phyloP scores from a whole-genome alignment of 1,284 basidiomycete species.

The Ceratobasidium sp. region DNA sequence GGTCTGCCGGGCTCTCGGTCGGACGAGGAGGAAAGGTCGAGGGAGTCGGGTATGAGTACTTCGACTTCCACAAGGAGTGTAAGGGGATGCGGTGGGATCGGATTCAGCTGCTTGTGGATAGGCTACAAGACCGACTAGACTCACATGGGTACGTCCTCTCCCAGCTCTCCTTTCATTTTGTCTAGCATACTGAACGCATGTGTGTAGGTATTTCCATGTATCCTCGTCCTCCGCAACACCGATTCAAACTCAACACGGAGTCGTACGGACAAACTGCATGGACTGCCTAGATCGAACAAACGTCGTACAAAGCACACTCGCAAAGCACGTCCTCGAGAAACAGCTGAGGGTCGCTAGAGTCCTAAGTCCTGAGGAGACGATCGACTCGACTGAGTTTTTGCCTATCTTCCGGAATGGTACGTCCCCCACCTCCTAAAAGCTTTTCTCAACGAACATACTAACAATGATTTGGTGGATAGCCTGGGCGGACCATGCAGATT shows the following conservation, averaged over 20 bases:
- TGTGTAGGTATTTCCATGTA: slow-evolving; percentile 77
- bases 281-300: slow-evolving; percentile 89
- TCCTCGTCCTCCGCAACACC: slow-evolving; percentile 61
- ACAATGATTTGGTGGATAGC: slow-evolving; percentile 63
- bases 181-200: slow-evolving; percentile 47
- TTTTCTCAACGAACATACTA: slow-evolving; percentile 1
- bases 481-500: slow-evolving; percentile 98
- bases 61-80: slow-evolving; percentile 98
- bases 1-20: slow-evolving; percentile 51
- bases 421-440: slow-evolving; percentile 41
- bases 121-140: slow-evolving; percentile 77
- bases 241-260: slow-evolving; percentile 69
- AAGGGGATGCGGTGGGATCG: slow-evolving; percentile 95
- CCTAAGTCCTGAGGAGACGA: slow-evolving; percentile 69
- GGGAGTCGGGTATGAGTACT: slow-evolving; percentile 90
- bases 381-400: slow-evolving; percentile 83
- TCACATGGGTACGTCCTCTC: slow-evolving; percentile 69
- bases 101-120: slow-evolving; percentile 84
- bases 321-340: slow-evolving; percentile 82
- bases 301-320: slow-evolving; percentile 91
- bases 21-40: slow-evolving; percentile 40
- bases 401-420: slow-evolving; percentile 88
- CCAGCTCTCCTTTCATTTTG: slow-evolving; percentile 4
- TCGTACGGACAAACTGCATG: slow-evolving; percentile 83
- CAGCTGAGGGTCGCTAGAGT: slow-evolving; percentile 83